These are phyloP conservation scores for Astrothelium macrocarpum DNA, from an alignment of 495 filamentous ascomycete genomes.

Conservation along the genomic window DNA sequence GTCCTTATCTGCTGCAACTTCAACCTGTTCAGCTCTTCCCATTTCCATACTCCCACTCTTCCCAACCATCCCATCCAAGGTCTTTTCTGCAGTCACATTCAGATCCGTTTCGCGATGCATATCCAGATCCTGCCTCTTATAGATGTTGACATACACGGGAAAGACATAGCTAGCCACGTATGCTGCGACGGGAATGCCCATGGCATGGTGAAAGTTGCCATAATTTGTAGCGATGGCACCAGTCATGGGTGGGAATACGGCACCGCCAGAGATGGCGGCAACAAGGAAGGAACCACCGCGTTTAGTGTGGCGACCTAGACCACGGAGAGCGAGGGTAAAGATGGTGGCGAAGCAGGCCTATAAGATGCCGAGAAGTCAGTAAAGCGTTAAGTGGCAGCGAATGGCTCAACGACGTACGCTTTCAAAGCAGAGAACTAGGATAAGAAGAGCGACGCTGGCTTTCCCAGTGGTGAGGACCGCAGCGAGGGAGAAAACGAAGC, in stretches of 20 bases:
- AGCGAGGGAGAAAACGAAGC: conserved; percentile 5
- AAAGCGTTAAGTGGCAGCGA: not conserved
- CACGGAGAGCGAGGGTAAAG: conserved; percentile 6
- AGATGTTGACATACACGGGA: conserved; percentile 4
- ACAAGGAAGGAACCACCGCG: conserved; percentile 7
- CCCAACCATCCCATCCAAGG: not conserved
- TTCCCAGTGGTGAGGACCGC: conserved; percentile 9
- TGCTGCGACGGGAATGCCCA: conserved; percentile 1
- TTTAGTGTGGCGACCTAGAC: conserved; percentile 10
- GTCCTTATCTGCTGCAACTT: not conserved
- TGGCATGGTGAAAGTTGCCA: conserved; percentile 5
- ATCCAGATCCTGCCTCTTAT: not conserved
- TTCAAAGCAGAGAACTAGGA: conserved; percentile 7
- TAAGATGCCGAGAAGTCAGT: not conserved
- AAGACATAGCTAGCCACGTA: conserved; percentile 4
- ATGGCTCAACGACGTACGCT: conserved; percentile 44
- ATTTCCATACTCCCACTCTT: not conserved
- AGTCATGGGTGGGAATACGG: conserved; percentile 8
- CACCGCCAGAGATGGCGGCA: conserved; percentile 9
- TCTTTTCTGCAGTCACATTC: not conserved
- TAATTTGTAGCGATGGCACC: conserved; percentile 1
- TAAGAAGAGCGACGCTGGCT: not conserved
- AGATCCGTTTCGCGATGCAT: conserved; percentile 2
- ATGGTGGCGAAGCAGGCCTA: conserved; percentile 6
- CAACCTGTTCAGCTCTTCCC: not conserved